Conservation (phyloP, 2,329 filamentous ascomycete species). For the Penicillium nordicum region DNA sequence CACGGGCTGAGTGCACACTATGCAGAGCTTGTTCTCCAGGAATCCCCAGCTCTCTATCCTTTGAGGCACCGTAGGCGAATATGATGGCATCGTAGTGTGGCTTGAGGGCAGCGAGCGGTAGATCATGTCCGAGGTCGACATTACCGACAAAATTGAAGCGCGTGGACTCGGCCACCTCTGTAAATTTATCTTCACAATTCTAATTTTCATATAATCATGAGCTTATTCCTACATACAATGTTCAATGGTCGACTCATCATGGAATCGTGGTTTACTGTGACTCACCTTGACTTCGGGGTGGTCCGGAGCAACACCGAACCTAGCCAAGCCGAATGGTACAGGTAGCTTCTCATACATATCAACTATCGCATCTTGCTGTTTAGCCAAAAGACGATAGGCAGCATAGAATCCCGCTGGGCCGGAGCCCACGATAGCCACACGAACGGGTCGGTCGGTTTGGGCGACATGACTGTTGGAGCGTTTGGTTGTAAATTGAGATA, state of each 20-base stretch:
- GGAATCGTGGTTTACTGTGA: slow-evolving; percentile 1
- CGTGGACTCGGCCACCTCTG: slow-evolving; percentile 76
- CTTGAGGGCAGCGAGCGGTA: slow-evolving; percentile 67
- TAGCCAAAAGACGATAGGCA: slow-evolving; percentile 77
- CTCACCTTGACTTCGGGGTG: slow-evolving; percentile 94
- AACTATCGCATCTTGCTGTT: slow-evolving; percentile 66
- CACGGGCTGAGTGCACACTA: slow-evolving; percentile 78
- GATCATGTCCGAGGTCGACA: slow-evolving; percentile 66
- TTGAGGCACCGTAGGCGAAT: slow-evolving; percentile 87
- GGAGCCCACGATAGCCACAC: slow-evolving; percentile 85
- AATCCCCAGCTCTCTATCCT: slow-evolving; percentile 74
- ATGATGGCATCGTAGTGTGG: slow-evolving; percentile 88
- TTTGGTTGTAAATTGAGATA: slow-evolving; percentile 13
- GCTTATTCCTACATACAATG: background rate
- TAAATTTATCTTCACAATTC: slow-evolving; percentile 95
- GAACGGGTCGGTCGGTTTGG: slow-evolving; percentile 55
- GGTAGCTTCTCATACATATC: slow-evolving; percentile 97
- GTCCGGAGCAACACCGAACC: slow-evolving; percentile 95
- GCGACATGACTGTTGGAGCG: slow-evolving; percentile 32
- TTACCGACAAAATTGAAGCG: slow-evolving; percentile 92
- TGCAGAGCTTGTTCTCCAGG: slow-evolving; percentile 68
- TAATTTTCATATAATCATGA: slow-evolving; percentile 35
- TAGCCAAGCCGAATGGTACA: slow-evolving; percentile 85
- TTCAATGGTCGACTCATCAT: background rate
- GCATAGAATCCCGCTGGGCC: slow-evolving; percentile 97